These are phyloP conservation scores for Peronospora farinosa DNA, from an alignment of 352 stramenopile genomes.

Conservation along the genomic window DNA sequence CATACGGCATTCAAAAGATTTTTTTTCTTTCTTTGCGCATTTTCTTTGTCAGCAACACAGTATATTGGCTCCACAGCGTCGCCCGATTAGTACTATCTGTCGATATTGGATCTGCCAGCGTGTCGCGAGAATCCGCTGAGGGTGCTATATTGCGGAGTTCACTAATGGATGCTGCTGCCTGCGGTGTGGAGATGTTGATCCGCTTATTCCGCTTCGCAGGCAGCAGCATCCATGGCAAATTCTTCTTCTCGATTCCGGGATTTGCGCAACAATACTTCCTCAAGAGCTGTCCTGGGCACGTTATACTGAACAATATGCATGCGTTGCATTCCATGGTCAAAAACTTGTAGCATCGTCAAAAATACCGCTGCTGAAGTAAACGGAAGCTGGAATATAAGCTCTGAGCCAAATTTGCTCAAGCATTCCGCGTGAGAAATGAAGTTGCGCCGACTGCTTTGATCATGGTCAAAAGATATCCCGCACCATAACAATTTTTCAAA, in stretches of 20 bases:
- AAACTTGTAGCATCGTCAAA: slow-evolving; percentile 82
- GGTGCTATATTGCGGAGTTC: slow-evolving; percentile 33
- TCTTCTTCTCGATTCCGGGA: slow-evolving; percentile 42
- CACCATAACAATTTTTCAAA: slow-evolving; percentile 91
- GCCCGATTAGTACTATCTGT: slow-evolving; percentile 18
- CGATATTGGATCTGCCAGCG: slow-evolving; percentile 14
- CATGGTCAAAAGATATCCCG: slow-evolving; percentile 84
- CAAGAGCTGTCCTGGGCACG: slow-evolving; percentile 96
- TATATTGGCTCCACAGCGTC: slow-evolving; percentile 42
- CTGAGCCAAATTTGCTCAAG: slow-evolving; percentile 90
- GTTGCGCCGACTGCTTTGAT: slow-evolving; percentile 34
- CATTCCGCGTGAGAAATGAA: slow-evolving; percentile 66
- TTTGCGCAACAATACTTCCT: slow-evolving; percentile 95
- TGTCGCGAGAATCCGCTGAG: slow-evolving; percentile 30
- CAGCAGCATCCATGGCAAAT: slow-evolving; percentile 9
- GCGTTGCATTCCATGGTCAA: slow-evolving; percentile 47
- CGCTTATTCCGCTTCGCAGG: slow-evolving; percentile 18
- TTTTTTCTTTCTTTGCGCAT: slow-evolving; percentile 54
- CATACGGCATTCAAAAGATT: slow-evolving; percentile 49
- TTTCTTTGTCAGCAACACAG: slow-evolving; percentile 47
- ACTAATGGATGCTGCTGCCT: too few species aligned
- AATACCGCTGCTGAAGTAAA: slow-evolving; percentile 79
- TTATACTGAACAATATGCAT: slow-evolving; percentile 88
- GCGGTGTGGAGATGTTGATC: too few species aligned
- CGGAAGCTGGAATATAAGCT: slow-evolving; percentile 94